A percentile compares a stretch with the other conserved stretches of the same genome.
phyloP scores from a whole-genome alignment of 106 monocot species.

The Acanthochlamys bracteata region DNA sequence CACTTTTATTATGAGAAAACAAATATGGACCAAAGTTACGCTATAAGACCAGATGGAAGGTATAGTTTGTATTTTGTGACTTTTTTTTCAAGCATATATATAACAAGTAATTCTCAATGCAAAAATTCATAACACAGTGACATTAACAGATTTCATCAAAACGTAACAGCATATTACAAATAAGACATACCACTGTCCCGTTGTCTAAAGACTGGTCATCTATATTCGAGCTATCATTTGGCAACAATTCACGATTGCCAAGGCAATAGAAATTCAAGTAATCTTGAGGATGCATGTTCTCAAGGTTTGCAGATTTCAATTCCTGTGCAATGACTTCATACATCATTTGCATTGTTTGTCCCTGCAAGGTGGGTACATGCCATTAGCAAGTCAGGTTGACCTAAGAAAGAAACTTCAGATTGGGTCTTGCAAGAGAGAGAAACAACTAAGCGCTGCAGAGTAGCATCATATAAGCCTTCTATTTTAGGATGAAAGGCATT shows the following conservation, averaged over 20 bases:
- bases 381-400: not conserved
- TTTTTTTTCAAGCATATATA: no score
- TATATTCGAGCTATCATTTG: conserved; percentile 8
- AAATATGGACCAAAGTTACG: no score
- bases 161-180: not conserved
- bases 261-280: conserved; percentile 79
- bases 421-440: not conserved
- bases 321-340: conserved; percentile 44
- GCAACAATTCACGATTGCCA: conserved; percentile 53
- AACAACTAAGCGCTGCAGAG: not conserved
- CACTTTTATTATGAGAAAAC: no score
- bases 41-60: no score
- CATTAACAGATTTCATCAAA: no score
- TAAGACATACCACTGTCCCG: conserved; percentile 31
- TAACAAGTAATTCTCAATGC: no score
- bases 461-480: no score
- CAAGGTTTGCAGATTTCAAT: conserved; percentile 29
- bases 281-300: conserved; percentile 53
- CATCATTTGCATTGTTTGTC: conserved; percentile 74
- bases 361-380: conserved; percentile 19
- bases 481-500: no score
- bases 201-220: conserved; percentile 27
- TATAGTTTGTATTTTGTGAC: no score
- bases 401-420: not conserved
- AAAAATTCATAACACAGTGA: no score